Base-by-base conservation (phyloP, 208 protist species). In the Leishmania martiniquensis region DNA sequence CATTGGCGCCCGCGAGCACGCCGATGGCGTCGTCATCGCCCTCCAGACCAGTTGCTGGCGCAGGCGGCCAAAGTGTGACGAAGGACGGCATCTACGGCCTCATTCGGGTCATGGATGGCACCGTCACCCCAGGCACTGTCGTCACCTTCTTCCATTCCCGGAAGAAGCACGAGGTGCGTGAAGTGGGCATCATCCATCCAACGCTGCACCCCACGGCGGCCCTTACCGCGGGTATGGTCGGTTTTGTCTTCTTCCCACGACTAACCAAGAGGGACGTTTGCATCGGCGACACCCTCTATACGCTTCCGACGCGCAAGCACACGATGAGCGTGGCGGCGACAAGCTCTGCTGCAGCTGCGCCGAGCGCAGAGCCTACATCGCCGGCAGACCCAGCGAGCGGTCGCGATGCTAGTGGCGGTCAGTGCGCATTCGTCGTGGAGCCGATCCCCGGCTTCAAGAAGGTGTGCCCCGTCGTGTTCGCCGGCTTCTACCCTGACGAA, bases 181-280 rank as follows among this genome's bases (percentile, higher is more conserved):
- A 99, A 70, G 80, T 99, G n/a, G 98, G 99, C 59, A 92, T 99
- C 44, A 90, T 99, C 68, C 91, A 98, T 81, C 99, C 98, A 25
- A 93, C 97, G 54, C 90, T 95, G 42, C 80, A 91, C 54, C 89
- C 94, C 10, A 96, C 91, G 0, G 80, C 80, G n/a, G 89, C 87
- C 20, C 87, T 98, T 17, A 93, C 88, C 9, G 78, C 95, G 1
- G 98, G 98, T 4, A 98, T 99, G 92, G 98, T 99, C 1, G 99
- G 99, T 42, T 99, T 99, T 78, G 78, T 99, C 20, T 89, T 98
- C 52, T 83, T 94, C 54, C 87, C 90, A 17, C 97, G 97, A 37
- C 85, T 97, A 55, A 82, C 62, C 1, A 87, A 91, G 52, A 83
- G 85, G n/a, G 98, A 99, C 32, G 96, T 98, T 45, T 87, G 85